Conservation (phyloP, 106 monocot species). For the Platanthera zijinensis region DNA sequence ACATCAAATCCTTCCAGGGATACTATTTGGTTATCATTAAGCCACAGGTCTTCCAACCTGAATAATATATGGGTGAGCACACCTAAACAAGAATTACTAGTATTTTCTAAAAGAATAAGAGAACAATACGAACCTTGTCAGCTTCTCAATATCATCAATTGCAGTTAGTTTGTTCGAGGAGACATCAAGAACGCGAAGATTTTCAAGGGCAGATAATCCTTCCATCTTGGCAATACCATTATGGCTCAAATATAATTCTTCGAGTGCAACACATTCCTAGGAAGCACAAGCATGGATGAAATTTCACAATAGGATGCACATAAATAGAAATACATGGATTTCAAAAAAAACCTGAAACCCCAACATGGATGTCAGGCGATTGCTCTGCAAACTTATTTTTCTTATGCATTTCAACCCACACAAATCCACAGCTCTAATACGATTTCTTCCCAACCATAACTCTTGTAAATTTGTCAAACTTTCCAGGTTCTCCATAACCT, state of each 20-base stretch:
- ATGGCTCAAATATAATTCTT: conserved; percentile 94
- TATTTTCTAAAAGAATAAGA: neutral
- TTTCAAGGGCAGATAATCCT: conserved; percentile 68
- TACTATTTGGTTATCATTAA: conserved; percentile 84
- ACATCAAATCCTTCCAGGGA: conserved; percentile 63
- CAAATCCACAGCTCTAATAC: conserved; percentile 68
- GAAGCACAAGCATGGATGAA: conserved; percentile 11
- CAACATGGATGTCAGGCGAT: conserved; percentile 76
- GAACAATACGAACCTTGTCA: conserved; percentile 44
- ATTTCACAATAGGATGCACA: neutral
- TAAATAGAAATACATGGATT: neutral
- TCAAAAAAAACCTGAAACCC: conserved; percentile 63
- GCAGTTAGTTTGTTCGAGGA: conserved; percentile 85
- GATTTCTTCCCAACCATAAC: conserved; percentile 85
- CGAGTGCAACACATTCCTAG: conserved; percentile 80
- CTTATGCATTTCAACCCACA: conserved; percentile 73
- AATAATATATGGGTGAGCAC: neutral
- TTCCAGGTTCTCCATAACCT: conserved; percentile 91
- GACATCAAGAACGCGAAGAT: conserved; percentile 81
- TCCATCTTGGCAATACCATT: conserved; percentile 94
- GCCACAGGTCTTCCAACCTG: conserved; percentile 92
- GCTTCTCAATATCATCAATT: conserved; percentile 60
- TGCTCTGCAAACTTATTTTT: conserved; percentile 93
- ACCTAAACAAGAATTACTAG: neutral
- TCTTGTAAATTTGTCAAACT: conserved; percentile 71